Base-by-base conservation (phyloP, 192 early-diverging fungal genomes). In the Gaertneriomyces sp. region DNA sequence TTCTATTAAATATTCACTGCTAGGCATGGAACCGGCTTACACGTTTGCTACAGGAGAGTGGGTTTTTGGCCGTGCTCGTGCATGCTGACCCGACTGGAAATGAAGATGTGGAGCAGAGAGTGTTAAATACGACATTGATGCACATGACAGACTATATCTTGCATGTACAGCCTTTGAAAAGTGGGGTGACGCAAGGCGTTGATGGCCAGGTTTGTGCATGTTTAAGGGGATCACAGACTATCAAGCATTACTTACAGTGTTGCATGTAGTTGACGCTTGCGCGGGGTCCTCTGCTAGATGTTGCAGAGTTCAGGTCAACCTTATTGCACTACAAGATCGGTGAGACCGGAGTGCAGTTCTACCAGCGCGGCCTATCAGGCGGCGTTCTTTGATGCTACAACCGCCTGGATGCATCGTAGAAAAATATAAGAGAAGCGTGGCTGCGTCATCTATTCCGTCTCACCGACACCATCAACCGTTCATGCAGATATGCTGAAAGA, bases 101-200 rank as follows among this genome's bases (percentile, higher is more conserved):
- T n/a, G 51, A 11, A 17, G 53, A 53, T 40, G 60, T n/a, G 40
- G 47, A 58, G 52, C 42, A 45, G 25, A 56, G 14, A 17, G 33
- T 38, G 10, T 14, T 71, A 25, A 6, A 17, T 38, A 45, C 39
- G 39, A 38, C 39, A 11, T 33, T 73, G 10, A 38, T n/a, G 10
- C 60, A 63, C 38, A 39, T 45, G 5, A 55, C 45, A 9, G 54
- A 68, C 58, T 63, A 67, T 42, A 40, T 61, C 10, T n/a, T 73
- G n/a, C 43, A 58, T 12, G 71, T 73, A 12, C 25, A 46, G 45
- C 45, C 19, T 10, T 19, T 73, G 40, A 60, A 57, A 20, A 73
- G 65, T 41, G 71, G 71, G 14, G 19, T 44, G 4, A 68, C 65
- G 20, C 64, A 73, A 46, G 65, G 71, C 4, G 60, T 73, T 6